Evolutionary conservation across 805 yeast genomes (phyloP).

Genomic region (Pichia californica): DNA sequence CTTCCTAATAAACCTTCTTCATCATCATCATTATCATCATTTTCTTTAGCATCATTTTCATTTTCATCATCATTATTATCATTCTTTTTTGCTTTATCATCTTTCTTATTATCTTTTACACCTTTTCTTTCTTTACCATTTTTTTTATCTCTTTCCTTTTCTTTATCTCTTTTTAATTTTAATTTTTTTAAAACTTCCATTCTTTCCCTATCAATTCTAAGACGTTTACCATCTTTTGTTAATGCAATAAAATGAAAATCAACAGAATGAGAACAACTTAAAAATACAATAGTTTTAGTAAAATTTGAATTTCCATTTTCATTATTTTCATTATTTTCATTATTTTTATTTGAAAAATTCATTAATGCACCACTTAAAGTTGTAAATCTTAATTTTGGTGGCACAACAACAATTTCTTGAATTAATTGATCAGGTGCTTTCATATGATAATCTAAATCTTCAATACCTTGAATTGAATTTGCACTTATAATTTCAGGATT

Average conservation of each 20-base stretch:
- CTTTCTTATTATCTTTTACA: too few species aligned
- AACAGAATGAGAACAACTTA: slow-evolving; percentile 95
- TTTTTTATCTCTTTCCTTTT: not conserved
- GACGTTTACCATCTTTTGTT: slow-evolving; percentile 46
- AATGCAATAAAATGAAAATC: slow-evolving; percentile 82
- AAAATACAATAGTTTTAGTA: slow-evolving; percentile 70
- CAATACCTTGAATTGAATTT: slow-evolving; percentile 11
- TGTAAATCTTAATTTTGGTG: slow-evolving; percentile 86
- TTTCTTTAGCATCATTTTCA: not conserved
- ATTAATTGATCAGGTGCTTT: slow-evolving; percentile 85
- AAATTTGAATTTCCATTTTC: too few species aligned
- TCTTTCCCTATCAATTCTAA: slow-evolving; percentile 15
- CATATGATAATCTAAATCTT: slow-evolving; percentile 21
- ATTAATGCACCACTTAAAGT: slow-evolving; percentile 64
- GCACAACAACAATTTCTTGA: slow-evolving; percentile 78
- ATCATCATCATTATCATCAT: slow-evolving; percentile 10
- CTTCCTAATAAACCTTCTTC: slow-evolving; percentile 9
- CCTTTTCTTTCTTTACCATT: not conserved
- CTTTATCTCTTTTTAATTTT: slow-evolving; percentile 18
- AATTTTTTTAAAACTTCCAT: slow-evolving; percentile 16
- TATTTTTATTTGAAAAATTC: slow-evolving; percentile 35
- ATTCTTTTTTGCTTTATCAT: too few species aligned
- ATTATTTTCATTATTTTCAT: too few species aligned
- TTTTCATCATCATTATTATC: too few species aligned
- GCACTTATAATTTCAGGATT: slow-evolving; percentile 61